phyloP scores from a whole-genome alignment of 805 yeast genomes.

The Metschnikowia proteae region DNA sequence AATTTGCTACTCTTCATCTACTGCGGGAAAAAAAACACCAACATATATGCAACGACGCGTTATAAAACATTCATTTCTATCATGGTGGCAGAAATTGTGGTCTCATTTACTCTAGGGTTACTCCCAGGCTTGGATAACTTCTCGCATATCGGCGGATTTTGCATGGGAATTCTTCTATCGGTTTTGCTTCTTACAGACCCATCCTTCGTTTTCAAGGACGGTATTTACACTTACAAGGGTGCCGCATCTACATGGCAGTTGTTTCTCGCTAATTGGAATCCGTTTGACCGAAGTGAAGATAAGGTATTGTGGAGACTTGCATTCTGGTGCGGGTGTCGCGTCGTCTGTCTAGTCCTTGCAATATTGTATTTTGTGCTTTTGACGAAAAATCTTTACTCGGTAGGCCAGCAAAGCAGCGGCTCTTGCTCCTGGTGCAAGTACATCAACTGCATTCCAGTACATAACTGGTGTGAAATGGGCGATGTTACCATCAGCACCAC shows the following conservation, averaged over 20 bases:
- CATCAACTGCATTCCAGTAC: conserved; percentile 64
- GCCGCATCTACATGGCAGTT: conserved; percentile 29
- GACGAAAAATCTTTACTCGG: conserved; percentile 43
- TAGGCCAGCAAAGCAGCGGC: conserved; percentile 42
- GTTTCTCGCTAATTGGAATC: conserved; percentile 39
- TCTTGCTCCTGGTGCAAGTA: conserved; percentile 73
- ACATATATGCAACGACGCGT: conserved; percentile 41
- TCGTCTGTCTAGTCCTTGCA: conserved; percentile 41
- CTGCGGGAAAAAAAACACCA: conserved; percentile 49
- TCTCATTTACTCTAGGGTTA: conserved; percentile 60
- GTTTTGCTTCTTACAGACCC: conserved; percentile 56
- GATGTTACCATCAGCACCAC: conserved; percentile 25
- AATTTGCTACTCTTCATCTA: conserved; percentile 54
- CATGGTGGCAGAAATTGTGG: conserved; percentile 53
- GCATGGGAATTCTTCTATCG: conserved; percentile 53
- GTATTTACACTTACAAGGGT: conserved; percentile 34
- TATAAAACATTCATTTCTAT: conserved; percentile 45
- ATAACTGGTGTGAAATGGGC: conserved; percentile 64
- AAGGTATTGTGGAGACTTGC: conserved; percentile 39
- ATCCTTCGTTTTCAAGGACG: conserved; percentile 39
- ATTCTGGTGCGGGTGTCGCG: conserved; percentile 51
- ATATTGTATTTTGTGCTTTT: conserved; percentile 50
- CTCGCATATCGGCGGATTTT: conserved; percentile 72
- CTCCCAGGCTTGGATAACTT: conserved; percentile 75
- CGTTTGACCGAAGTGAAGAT: conserved; percentile 29